Evolutionary conservation across 1,284 basidiomycete genomes (phyloP).

Genomic region (Heterobasidion parviporum): DNA sequence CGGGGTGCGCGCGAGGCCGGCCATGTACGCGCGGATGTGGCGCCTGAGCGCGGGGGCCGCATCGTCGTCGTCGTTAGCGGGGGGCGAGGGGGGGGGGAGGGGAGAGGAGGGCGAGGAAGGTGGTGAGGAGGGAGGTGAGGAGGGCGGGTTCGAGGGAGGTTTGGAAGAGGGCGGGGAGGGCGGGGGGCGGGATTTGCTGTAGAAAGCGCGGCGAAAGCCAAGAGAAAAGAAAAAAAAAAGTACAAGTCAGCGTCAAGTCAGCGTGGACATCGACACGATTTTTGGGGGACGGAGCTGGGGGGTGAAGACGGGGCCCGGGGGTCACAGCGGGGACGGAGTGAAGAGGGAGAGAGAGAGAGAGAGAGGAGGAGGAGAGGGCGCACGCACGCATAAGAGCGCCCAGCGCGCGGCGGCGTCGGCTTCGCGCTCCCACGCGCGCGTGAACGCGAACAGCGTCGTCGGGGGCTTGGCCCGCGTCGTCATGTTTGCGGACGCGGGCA

Average conservation of each 20-base stretch:
- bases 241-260: too few species aligned
- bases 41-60: background rate
- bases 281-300: too few species aligned
- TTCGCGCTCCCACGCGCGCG: constrained; percentile 39
- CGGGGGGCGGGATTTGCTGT: constrained; percentile 43
- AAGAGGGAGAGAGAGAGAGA: background rate
- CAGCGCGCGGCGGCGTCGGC: constrained; percentile 34
- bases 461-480: constrained; percentile 22
- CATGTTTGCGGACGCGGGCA: too few species aligned
- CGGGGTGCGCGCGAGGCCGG: background rate
- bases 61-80: background rate
- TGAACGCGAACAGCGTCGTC: constrained; percentile 51
- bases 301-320: too few species aligned
- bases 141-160: constrained; percentile 56
- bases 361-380: background rate
- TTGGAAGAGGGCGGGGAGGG: constrained; percentile 53
- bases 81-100: background rate
- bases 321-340: too few species aligned
- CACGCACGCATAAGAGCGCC: constrained; percentile 42
- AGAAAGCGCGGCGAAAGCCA: background rate
- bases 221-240: background rate
- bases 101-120: constrained; percentile 32
- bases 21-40: background rate
- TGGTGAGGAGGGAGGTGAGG: constrained; percentile 46
- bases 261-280: too few species aligned